Percentiles rank a stretch among this genome's conserved stretches.
phyloP scores from a whole-genome alignment of 1,284 basidiomycete genomes.

The Laetiporus sulphureus region DNA sequence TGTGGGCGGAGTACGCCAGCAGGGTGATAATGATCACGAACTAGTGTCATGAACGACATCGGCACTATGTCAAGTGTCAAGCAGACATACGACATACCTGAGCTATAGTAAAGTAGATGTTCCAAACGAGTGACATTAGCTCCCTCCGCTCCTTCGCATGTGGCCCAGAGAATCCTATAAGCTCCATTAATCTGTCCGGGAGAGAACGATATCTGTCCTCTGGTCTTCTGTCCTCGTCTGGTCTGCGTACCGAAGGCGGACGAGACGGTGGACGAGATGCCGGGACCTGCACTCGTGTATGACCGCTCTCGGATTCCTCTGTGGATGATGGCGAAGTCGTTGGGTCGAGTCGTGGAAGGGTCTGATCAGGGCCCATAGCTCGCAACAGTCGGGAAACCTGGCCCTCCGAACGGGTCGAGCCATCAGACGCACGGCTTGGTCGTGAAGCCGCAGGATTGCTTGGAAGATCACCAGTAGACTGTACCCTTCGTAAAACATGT shows the following conservation, averaged over 20 bases:
- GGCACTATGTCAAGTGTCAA: not conserved
- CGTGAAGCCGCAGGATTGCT: not conserved
- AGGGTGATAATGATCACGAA: conserved; percentile 45
- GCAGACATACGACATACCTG: conserved; percentile 40
- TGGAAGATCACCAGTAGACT: conserved; percentile 16
- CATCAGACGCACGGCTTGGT: conserved; percentile 1
- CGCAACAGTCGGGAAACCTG: too few species aligned
- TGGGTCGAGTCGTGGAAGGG: too few species aligned
- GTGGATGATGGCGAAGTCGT: too few species aligned
- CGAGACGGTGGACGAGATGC: too few species aligned
- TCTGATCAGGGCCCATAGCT: too few species aligned
- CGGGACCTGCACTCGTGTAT: too few species aligned
- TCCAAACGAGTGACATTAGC: conserved; percentile 51
- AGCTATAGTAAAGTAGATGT: conserved; percentile 42
- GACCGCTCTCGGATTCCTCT: too few species aligned
- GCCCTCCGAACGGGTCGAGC: conserved; percentile 4
- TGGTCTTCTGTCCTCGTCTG: too few species aligned
- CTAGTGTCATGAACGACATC: conserved; percentile 7
- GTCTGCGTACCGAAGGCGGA: too few species aligned
- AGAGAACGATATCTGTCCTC: not conserved
- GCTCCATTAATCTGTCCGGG: conserved; percentile 11
- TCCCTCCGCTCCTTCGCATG: conserved; percentile 51
- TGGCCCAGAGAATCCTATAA: conserved; percentile 52
- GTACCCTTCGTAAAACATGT: conserved; percentile 12
- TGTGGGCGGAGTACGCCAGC: conserved; percentile 41